These are phyloP conservation scores for Sporisorium scitamineum DNA, from an alignment of 1,284 basidiomycete genomes.

Conservation along the genomic window DNA sequence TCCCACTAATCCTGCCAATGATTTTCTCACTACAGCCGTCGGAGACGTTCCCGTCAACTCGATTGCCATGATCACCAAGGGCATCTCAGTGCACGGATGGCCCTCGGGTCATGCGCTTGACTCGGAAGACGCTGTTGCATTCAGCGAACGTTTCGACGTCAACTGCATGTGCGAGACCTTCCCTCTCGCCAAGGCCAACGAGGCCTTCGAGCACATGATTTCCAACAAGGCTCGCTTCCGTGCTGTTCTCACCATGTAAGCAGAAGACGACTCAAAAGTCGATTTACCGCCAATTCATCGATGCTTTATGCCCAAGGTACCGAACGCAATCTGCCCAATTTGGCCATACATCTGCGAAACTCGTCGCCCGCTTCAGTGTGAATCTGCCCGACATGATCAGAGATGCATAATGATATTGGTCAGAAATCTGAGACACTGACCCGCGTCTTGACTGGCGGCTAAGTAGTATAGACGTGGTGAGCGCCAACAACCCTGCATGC, in stretches of 20 bases:
- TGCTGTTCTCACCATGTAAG: conserved; percentile 59
- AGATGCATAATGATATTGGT: too few species aligned
- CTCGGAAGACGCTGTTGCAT: conserved; percentile 68
- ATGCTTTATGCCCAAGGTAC: too few species aligned
- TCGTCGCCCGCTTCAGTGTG: too few species aligned
- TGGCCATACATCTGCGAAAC: too few species aligned
- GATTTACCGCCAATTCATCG: too few species aligned
- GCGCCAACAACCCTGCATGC: too few species aligned
- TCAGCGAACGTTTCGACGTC: conserved; percentile 65
- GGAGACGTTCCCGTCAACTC: conserved; percentile 50
- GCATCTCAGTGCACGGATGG: conserved; percentile 69
- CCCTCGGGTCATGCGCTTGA: conserved; percentile 67
- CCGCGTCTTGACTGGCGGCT: too few species aligned
- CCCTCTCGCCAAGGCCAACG: conserved; percentile 68
- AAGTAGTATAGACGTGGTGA: too few species aligned
- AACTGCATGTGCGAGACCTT: conserved; percentile 69
- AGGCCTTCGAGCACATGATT: conserved; percentile 69
- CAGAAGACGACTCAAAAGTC: too few species aligned
- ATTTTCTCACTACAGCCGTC: conserved; percentile 32
- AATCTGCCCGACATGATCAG: too few species aligned
- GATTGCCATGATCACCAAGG: conserved; percentile 67
- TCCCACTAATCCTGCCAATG: background rate
- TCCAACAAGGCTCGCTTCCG: conserved; percentile 69
- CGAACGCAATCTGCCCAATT: too few species aligned
- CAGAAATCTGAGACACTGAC: too few species aligned